Percentiles rank a stretch among this genome's conserved stretches.
Conservation (phyloP, 2,329 filamentous ascomycete genomes). For the Zasmidium angulare region DNA sequence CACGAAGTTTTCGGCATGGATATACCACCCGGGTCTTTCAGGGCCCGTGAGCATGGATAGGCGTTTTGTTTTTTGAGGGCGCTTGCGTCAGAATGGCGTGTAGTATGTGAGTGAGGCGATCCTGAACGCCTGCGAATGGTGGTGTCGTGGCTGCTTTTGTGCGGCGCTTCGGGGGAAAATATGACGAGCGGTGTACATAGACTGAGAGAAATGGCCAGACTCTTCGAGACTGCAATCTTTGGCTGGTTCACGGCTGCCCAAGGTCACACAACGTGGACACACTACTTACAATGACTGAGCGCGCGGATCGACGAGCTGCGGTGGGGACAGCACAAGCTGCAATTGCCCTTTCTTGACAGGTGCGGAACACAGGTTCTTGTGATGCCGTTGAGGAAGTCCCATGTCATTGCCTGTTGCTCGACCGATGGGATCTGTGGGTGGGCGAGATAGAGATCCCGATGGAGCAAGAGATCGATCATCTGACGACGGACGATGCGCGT, state of each 20-base stretch:
- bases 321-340: slow-evolving; percentile 5
- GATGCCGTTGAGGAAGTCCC: neutral
- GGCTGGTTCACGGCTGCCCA: neutral
- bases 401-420: no score
- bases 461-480: no score
- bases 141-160: neutral
- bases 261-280: neutral
- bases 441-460: slow-evolving; percentile 8
- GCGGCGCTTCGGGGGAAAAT: neutral
- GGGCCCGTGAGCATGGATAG: slow-evolving; percentile 2
- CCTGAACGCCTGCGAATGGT: neutral
- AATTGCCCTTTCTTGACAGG: slow-evolving; percentile 21
- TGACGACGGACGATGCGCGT: neutral
- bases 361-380: slow-evolving; percentile 13
- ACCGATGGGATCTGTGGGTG: slow-evolving; percentile 4
- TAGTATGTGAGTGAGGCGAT: neutral
- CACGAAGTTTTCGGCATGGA: neutral
- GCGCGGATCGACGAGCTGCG: neutral
- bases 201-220: slow-evolving; percentile 2
- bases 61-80: slow-evolving; percentile 1
- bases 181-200: slow-evolving; percentile 10
- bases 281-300: neutral
- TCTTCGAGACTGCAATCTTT: neutral
- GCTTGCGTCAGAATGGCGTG: neutral
- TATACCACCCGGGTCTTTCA: slow-evolving; percentile 12